Conservation (phyloP, 148 eudicot species). For the Cornus suecica region DNA sequence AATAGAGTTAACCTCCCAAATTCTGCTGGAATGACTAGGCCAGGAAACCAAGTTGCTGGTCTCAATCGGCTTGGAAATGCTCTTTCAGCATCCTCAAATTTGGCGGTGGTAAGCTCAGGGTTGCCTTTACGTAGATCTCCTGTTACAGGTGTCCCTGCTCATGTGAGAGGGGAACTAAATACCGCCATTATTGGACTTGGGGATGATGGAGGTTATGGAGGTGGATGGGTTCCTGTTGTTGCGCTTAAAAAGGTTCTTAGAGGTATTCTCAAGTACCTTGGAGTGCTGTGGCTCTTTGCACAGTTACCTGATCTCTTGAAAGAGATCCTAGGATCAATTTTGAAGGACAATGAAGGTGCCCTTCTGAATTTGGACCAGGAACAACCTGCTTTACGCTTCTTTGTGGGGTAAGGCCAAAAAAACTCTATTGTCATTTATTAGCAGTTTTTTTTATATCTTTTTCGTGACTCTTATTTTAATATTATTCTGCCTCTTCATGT, state of each 20-base stretch:
- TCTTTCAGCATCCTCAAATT: conserved; percentile 50
- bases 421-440: too few relatives aligned
- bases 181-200: conserved; percentile 98
- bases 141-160: conserved; percentile 86
- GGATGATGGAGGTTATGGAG: conserved; percentile 99
- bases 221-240: conserved; percentile 99
- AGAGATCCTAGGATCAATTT: conserved; percentile 88
- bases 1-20: conserved; percentile 52
- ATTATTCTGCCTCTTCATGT: background rate
- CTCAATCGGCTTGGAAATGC: conserved; percentile 63
- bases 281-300: conserved; percentile 98
- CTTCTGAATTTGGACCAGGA: conserved; percentile 95
- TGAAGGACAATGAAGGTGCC: conserved; percentile 96
- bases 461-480: background rate
- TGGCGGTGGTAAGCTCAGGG: conserved; percentile 45
- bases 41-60: conserved; percentile 54
- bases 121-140: conserved; percentile 70
- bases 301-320: conserved; percentile 93
- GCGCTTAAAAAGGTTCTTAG: conserved; percentile 97
- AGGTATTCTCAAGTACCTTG: conserved; percentile 93
- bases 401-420: conserved; percentile 75
- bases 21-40: conserved; percentile 50
- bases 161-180: conserved; percentile 92
- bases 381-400: conserved; percentile 98
- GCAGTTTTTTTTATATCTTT: background rate